Evolutionary conservation across 169 alveolate species (phyloP), one percentile per base, ranked within the genome.

Genomic region (Eimeria falciformis): DNA sequence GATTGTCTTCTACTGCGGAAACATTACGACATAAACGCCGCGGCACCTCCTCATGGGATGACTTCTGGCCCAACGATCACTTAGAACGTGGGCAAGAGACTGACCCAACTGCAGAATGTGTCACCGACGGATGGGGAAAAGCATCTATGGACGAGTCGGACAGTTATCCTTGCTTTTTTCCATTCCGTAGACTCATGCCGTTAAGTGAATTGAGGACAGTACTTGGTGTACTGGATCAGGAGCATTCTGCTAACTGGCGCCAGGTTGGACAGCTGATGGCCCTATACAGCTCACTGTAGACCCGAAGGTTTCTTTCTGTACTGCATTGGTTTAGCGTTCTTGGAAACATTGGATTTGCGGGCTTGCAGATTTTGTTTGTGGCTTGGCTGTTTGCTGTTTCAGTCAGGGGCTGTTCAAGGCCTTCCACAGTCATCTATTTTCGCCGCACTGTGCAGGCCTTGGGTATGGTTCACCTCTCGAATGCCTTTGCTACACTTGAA

Each of bases 381-480:
- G 7, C 14, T 7, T 14, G 62, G n/a, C 7, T 50, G 62, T 50
- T 50, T 50, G 62, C 62, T 11, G 7, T 14, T 50, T 7, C 62
- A 50, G 62, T 50, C 62, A 50, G 62, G 62, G 7, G 62, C 14
- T 14, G 62, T 50, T 50, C 62, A 14, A 7, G 62, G 62, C 62
- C 62, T 50, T 7, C 62, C 62, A 11, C 62, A 50, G n/a, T 50
- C 62, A 50, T 50, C 62, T 14, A 50, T 50, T 14, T 50, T 50
- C 62, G 62, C 62, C 62, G 14, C n/a, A 50, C 14, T 50, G 62
- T 50, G 62, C 62, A 50, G 62, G 62, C 62, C 62, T 50, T 50
- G 62, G 62, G 14, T 50, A 50, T 50, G 14, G n/a, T 50, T 50
- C 14, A 50, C 62, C 7, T 7, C 7, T 50, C 62, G 14, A 50